These are phyloP conservation scores for Pseudoperonospora humuli DNA, from an alignment of 352 stramenopile species.

Conservation along the genomic window DNA sequence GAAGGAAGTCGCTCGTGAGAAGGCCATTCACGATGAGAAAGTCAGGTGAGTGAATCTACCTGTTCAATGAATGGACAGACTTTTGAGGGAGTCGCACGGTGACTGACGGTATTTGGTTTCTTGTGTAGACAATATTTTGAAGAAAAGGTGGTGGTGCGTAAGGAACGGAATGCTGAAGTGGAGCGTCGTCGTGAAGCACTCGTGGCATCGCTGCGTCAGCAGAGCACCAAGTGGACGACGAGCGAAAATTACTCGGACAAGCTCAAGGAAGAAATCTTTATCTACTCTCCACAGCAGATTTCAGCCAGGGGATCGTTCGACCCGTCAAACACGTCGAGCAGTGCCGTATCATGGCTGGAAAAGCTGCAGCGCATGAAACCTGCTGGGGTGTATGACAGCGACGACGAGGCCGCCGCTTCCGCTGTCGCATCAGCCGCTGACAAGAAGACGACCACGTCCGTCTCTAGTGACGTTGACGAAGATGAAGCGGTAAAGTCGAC, in stretches of 20 bases:
- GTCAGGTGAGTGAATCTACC: slow-evolving; percentile 34
- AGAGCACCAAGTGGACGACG: slow-evolving; percentile 68
- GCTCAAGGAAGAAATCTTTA: slow-evolving; percentile 80
- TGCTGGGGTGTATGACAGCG: slow-evolving; percentile 32
- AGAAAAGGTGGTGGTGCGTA: slow-evolving; percentile 70
- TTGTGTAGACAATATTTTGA: slow-evolving; percentile 56
- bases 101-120: not conserved
- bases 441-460: slow-evolving; percentile 8
- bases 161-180: slow-evolving; percentile 48
- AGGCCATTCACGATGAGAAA: slow-evolving; percentile 68
- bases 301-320: slow-evolving; percentile 61
- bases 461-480: slow-evolving; percentile 3
- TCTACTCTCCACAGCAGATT: slow-evolving; percentile 74
- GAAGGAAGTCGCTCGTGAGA: slow-evolving; percentile 73
- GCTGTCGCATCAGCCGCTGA: slow-evolving; percentile 19
- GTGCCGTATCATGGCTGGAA: slow-evolving; percentile 79
- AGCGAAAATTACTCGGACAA: slow-evolving; percentile 64
- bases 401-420: slow-evolving; percentile 23
- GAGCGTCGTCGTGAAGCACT: slow-evolving; percentile 63
- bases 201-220: slow-evolving; percentile 47
- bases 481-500: slow-evolving; percentile 8
- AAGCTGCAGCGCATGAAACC: slow-evolving; percentile 86
- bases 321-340: slow-evolving; percentile 52
- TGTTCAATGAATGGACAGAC: not conserved
- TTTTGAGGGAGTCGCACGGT: not conserved